Evolutionary conservation across 2,329 filamentous ascomycete species (phyloP).

Genomic region (Tolypocladium guangdongense): DNA sequence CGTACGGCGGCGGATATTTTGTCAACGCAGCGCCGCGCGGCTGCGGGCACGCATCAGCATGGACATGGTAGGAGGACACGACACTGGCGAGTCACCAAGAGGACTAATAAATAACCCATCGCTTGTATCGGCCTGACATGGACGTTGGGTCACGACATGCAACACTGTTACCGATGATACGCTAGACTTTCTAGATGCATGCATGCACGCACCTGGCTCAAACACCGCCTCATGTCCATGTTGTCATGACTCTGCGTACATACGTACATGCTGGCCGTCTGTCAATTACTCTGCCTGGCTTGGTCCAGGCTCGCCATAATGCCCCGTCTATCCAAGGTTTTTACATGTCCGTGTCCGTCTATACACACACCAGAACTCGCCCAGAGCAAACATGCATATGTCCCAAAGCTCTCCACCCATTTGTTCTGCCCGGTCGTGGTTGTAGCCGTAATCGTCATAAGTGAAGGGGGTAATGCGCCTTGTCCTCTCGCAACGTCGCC

Average conservation of each 20-base stretch:
- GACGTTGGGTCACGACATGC: neutral
- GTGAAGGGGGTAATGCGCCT: neutral
- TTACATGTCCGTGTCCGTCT: constrained; percentile 1
- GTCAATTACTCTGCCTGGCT: neutral
- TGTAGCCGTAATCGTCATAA: constrained; percentile 10
- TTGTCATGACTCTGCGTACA: neutral
- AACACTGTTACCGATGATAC: neutral
- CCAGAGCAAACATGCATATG: neutral
- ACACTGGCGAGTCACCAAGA: too few relatives aligned
- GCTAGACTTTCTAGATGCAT: neutral
- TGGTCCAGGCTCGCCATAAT: neutral
- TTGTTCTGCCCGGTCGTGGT: neutral
- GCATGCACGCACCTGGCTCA: neutral
- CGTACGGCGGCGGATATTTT: neutral
- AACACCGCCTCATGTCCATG: neutral
- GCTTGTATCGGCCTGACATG: neutral
- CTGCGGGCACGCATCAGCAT: neutral
- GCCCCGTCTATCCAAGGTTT: neutral
- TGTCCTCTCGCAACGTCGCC: neutral
- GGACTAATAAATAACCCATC: too few relatives aligned
- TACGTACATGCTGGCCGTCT: neutral
- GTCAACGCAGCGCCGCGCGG: neutral
- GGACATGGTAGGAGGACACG: neutral
- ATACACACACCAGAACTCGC: constrained; percentile 1
- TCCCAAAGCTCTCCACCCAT: constrained; percentile 1